Evolutionary conservation across 2,329 filamentous ascomycete genomes (phyloP), one percentile per base, ranked within the genome.

Genomic region (Pestalotiopsis sp.): DNA sequence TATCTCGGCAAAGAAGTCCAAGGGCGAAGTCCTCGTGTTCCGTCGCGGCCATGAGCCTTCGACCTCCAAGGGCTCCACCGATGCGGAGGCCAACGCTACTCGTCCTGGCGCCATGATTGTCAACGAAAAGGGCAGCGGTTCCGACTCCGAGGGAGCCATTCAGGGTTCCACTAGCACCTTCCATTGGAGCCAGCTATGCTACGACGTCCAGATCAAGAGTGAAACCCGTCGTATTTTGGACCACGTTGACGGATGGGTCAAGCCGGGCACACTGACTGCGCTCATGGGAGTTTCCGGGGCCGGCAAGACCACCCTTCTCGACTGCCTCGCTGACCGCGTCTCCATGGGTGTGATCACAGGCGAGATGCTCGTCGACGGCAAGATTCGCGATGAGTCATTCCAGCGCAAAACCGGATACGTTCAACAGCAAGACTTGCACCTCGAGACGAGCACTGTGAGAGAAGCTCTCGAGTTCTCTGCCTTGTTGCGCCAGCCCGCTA

Each of bases 401-500:
- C 94, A 97, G 80, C 92, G 94, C 72, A 96, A 95, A 82, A 97
- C 93, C 0, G 94, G 94, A 63, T 97, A 97, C 74, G 94, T 95
- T 45, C 93, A 97, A 77, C 95, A 97, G 79, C 94, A 97, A 78
- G 95, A 98, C 87, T 86, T 97, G 14, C 95, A 97, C 78, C 85
- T 97, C 58, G 62, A 23, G 20, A 68, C 62, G 1, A 36, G 25
- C 17, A 66, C 64, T 14, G 64, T 66, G 36, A 20, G 64, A 12
- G 64, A 66, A 25, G 64, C 64, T 5, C 20, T 66, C 4, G 23
- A 20, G 57, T 92, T 92, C 77, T 89, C 86, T 73, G 90, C 90
- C 38, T 74, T 90, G 4, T 85, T 92, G 49, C 86, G 90, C 68
- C 90, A 92, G 72, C 89, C 90, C 2, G 85, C 83, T 36, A 81